Percentiles rank a stretch among this genome's conserved stretches.
phyloP scores from a whole-genome alignment of 1,284 basidiomycete genomes.

The Puccinia sorghi region DNA sequence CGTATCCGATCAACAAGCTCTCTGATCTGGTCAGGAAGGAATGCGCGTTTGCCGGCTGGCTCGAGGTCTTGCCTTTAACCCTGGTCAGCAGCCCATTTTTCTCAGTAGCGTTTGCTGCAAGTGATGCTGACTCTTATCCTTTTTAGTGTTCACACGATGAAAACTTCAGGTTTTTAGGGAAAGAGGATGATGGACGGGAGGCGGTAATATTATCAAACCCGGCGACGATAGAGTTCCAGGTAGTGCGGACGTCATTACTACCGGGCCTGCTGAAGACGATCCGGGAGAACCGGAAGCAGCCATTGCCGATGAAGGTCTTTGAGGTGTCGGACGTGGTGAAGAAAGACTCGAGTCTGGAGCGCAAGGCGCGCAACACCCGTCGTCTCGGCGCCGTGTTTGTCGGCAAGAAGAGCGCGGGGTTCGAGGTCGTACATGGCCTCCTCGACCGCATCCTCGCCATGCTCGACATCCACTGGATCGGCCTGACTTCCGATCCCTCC shows the following conservation, averaged over 20 bases:
- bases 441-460: conserved; percentile 93
- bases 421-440: conserved; percentile 94
- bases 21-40: conserved; percentile 84
- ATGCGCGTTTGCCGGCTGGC: conserved; percentile 92
- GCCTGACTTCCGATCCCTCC: conserved; percentile 62
- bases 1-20: conserved; percentile 84
- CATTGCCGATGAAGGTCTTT: conserved; percentile 89
- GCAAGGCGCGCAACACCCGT: conserved; percentile 82
- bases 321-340: conserved; percentile 91
- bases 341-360: conserved; percentile 75
- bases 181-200: conserved; percentile 73
- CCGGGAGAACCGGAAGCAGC: conserved; percentile 90
- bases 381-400: conserved; percentile 90
- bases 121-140: not conserved
- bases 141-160: conserved; percentile 92
- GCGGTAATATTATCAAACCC: conserved; percentile 94
- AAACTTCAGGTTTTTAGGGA: conserved; percentile 91
- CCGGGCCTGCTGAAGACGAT: conserved; percentile 95
- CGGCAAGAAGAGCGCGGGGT: conserved; percentile 85
- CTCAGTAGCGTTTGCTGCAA: not conserved
- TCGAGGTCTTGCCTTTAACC: conserved; percentile 90
- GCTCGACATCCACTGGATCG: conserved; percentile 80
- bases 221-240: conserved; percentile 96
- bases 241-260: conserved; percentile 90
- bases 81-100: conserved; percentile 65